Conservation (phyloP, 2,329 filamentous ascomycete genomes). For the Alternaria consortialis region DNA sequence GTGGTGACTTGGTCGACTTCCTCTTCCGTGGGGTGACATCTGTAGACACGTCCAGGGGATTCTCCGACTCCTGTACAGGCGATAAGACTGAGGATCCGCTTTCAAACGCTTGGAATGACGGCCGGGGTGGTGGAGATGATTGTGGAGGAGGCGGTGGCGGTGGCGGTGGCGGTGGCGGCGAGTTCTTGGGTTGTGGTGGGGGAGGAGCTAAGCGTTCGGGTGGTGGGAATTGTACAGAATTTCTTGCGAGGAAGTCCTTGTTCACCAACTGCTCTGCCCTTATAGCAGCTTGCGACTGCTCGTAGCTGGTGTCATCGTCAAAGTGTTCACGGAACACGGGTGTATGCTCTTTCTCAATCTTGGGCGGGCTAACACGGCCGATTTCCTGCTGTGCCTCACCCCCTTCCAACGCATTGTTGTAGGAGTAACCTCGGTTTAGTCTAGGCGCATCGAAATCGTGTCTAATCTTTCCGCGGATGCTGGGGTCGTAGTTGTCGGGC, state of each 20-base stretch:
- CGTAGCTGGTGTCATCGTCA: slow-evolving; percentile 59
- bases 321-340: slow-evolving; percentile 70
- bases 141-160: slow-evolving; percentile 17
- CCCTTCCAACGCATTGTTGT: slow-evolving; percentile 42
- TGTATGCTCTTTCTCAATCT: slow-evolving; percentile 58
- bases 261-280: slow-evolving; percentile 60
- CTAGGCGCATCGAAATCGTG: slow-evolving; percentile 72
- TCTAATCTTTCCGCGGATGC: slow-evolving; percentile 69
- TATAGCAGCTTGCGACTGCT: slow-evolving; percentile 53
- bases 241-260: slow-evolving; percentile 57
- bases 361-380: slow-evolving; percentile 45
- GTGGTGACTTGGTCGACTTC: slow-evolving; percentile 49
- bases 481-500: slow-evolving; percentile 69
- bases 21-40: slow-evolving; percentile 41
- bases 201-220: slow-evolving; percentile 29
- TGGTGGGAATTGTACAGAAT: slow-evolving; percentile 47
- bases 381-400: slow-evolving; percentile 28
- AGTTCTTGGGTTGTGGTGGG: slow-evolving; percentile 28
- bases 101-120: slow-evolving; percentile 30
- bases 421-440: slow-evolving; percentile 54
- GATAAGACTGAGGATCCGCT: slow-evolving; percentile 41
- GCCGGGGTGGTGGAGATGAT: slow-evolving; percentile 21
- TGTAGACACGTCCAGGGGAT: slow-evolving; percentile 33
- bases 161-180: slow-evolving; percentile 16
- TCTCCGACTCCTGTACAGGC: slow-evolving; percentile 46